phyloP scores from a whole-genome alignment of 768 basidiomycete genomes.

The Lactarius hengduanensis region DNA sequence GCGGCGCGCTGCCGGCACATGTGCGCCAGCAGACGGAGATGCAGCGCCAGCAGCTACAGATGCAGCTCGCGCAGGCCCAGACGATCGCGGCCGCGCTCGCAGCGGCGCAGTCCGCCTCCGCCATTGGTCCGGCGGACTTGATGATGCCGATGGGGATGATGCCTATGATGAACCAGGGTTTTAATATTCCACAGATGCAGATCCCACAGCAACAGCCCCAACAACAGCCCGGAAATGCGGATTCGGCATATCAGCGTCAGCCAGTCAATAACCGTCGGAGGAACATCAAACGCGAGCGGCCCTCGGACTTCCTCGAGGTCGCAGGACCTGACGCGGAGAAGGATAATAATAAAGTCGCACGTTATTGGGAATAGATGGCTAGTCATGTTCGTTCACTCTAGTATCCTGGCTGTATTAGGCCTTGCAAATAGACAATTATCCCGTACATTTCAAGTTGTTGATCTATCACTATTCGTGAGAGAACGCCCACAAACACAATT shows the following conservation, averaged over 20 bases:
- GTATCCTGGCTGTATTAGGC: not conserved
- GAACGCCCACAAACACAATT: not conserved
- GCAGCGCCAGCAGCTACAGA: constrained; percentile 78
- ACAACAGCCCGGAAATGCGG: constrained; percentile 66
- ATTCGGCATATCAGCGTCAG: constrained; percentile 84
- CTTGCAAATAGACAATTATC: not conserved
- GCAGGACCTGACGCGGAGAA: constrained; percentile 46
- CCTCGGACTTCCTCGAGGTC: constrained; percentile 80
- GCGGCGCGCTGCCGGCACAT: constrained; percentile 61
- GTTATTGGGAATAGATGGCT: constrained; percentile 69
- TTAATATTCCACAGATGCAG: constrained; percentile 24
- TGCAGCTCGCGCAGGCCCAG: constrained; percentile 78
- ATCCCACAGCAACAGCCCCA: constrained; percentile 45
- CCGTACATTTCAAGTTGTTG: not conserved
- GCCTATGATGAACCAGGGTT: constrained; percentile 26
- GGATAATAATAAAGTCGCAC: constrained; percentile 61
- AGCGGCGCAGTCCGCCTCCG: constrained; percentile 32
- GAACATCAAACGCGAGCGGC: constrained; percentile 76
- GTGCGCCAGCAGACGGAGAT: constrained; percentile 80
- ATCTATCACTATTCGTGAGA: not conserved
- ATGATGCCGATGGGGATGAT: constrained; percentile 36
- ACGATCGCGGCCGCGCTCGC: constrained; percentile 63
- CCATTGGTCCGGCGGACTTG: constrained; percentile 40
- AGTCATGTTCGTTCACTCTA: not conserved
- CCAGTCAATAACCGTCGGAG: constrained; percentile 80